These are phyloP conservation scores for Parietaria judaica DNA, from an alignment of 306 rosid species.

Conservation along the genomic window DNA sequence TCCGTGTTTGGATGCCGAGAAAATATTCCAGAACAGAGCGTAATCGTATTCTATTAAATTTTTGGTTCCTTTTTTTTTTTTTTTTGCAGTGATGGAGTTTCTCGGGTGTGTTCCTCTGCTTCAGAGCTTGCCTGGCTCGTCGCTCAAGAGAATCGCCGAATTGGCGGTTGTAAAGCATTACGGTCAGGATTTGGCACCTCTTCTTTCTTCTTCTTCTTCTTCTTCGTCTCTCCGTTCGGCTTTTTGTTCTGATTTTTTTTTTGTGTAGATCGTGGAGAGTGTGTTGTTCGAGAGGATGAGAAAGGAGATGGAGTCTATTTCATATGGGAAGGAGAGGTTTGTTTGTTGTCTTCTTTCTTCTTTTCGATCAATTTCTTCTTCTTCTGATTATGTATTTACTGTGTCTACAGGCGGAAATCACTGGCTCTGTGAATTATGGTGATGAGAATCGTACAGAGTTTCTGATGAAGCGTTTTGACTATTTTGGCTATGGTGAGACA, in stretches of 20 bases:
- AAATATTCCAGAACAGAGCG: neutral
- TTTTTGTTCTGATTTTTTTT: neutral
- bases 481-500: slow-evolving; percentile 79
- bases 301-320: slow-evolving; percentile 74
- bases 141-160: slow-evolving; percentile 53
- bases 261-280: slow-evolving; percentile 51
- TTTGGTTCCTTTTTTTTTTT: neutral
- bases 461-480: slow-evolving; percentile 62
- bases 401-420: slow-evolving; percentile 69
- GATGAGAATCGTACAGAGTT: slow-evolving; percentile 62
- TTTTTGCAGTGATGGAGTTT: slow-evolving; percentile 69
- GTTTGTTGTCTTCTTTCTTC: neutral
- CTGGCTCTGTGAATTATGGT: slow-evolving; percentile 38
- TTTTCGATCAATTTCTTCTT: neutral
- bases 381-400: neutral
- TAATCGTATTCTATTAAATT: neutral
- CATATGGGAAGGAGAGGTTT: slow-evolving; percentile 92
- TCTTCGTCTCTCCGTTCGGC: neutral
- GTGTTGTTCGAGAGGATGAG: slow-evolving; percentile 76
- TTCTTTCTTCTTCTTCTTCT: neutral
- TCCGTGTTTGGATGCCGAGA: neutral
- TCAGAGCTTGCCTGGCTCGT: slow-evolving; percentile 72
- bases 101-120: slow-evolving; percentile 70
- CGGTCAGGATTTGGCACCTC: slow-evolving; percentile 27
- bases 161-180: slow-evolving; percentile 46